A percentile compares a stretch with the other conserved stretches of the same genome.
phyloP scores from a whole-genome alignment of 148 eudicot genomes.

The Amaranthus cruentus region DNA sequence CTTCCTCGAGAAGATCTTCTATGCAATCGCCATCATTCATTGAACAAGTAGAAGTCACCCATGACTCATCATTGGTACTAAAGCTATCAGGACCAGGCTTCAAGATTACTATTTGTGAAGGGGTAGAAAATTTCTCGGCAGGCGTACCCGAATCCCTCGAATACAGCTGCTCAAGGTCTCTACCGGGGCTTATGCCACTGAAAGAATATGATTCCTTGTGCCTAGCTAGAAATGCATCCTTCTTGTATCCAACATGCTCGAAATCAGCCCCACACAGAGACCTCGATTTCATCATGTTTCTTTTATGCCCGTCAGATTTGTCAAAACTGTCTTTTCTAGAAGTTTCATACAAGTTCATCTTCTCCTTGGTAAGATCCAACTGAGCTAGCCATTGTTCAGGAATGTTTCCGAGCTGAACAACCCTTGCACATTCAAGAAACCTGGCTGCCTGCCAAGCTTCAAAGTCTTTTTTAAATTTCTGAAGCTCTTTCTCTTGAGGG shows the following conservation, averaged over 20 bases:
- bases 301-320: slow-evolving; percentile 30
- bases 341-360: slow-evolving; percentile 54
- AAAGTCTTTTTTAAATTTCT: slow-evolving; percentile 93
- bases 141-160: slow-evolving; percentile 26
- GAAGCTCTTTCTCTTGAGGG: slow-evolving; percentile 98
- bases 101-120: slow-evolving; percentile 70
- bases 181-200: slow-evolving; percentile 35
- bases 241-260: slow-evolving; percentile 20
- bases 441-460: slow-evolving; percentile 94
- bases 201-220: slow-evolving; percentile 37
- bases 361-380: slow-evolving; percentile 75
- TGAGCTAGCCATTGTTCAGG: slow-evolving; percentile 75
- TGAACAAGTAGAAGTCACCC: slow-evolving; percentile 63
- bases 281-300: slow-evolving; percentile 23
- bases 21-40: slow-evolving; percentile 68
- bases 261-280: slow-evolving; percentile 26
- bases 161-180: slow-evolving; percentile 39
- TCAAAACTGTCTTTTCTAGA: slow-evolving; percentile 31
- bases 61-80: slow-evolving; percentile 56
- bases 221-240: slow-evolving; percentile 27
- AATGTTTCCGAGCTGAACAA: slow-evolving; percentile 50
- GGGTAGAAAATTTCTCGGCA: slow-evolving; percentile 37
- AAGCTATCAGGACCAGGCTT: slow-evolving; percentile 76
- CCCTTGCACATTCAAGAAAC: slow-evolving; percentile 76
- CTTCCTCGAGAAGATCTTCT: slow-evolving; percentile 96